Conservation (phyloP, 2,329 filamentous ascomycete genomes). For the Calonectria crousiana region DNA sequence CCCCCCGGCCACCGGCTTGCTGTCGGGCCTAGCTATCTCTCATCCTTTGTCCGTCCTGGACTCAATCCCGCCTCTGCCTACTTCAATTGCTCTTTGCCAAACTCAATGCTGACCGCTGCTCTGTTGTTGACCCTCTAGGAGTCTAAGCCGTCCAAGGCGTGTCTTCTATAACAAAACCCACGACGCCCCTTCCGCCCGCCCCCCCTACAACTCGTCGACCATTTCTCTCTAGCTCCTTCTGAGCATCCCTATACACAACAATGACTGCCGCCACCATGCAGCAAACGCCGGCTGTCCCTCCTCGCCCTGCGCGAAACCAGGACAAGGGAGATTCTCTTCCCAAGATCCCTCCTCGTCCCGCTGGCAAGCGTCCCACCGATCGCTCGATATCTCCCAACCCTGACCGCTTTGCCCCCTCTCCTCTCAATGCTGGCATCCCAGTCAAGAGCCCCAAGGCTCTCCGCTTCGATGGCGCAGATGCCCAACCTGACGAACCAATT, state of each 20-base stretch:
- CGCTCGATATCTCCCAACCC: constrained; percentile 83
- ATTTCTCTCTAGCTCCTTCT: constrained; percentile 27
- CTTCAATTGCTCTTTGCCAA: constrained; percentile 29
- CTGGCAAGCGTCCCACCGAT: constrained; percentile 73
- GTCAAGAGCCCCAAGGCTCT: constrained; percentile 57
- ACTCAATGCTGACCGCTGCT: constrained; percentile 43
- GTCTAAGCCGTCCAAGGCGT: constrained; percentile 27
- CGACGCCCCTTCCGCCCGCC: constrained; percentile 18
- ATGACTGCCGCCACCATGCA: constrained; percentile 67
- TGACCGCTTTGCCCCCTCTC: constrained; percentile 86
- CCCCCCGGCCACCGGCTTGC: constrained; percentile 9
- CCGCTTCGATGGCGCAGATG: constrained; percentile 46
- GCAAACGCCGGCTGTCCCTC: constrained; percentile 66
- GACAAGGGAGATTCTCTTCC: constrained; percentile 67
- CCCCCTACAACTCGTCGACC: constrained; percentile 22
- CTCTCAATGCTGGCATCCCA: constrained; percentile 79
- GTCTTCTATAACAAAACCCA: constrained; percentile 30
- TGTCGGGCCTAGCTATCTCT: constrained; percentile 1
- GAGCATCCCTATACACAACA: constrained; percentile 35
- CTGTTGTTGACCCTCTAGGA: constrained; percentile 35
- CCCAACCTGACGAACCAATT: constrained; percentile 56
- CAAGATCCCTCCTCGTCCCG: constrained; percentile 82
- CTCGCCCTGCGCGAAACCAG: constrained; percentile 65
- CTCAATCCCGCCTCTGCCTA: constrained; percentile 13
- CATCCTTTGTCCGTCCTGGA: constrained; percentile 14